phyloP scores from a whole-genome alignment of 257 asterid genomes.

The Ilex aquifolium region DNA sequence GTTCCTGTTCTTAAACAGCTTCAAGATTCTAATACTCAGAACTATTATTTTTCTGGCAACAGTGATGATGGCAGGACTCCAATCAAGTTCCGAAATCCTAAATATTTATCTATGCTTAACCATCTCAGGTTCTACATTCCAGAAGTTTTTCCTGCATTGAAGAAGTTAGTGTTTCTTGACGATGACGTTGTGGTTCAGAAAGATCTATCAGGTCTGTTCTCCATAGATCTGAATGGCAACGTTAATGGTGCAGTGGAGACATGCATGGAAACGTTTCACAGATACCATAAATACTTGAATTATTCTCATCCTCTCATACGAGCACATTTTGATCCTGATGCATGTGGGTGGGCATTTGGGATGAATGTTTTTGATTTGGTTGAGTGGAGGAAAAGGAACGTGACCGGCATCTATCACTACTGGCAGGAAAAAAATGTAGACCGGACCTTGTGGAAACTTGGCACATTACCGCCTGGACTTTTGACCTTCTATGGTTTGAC shows the following conservation, averaged over 20 bases:
- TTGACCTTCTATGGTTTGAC: conserved; percentile 59
- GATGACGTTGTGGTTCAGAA: conserved; percentile 64
- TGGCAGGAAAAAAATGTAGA: conserved; percentile 46
- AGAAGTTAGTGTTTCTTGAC: conserved; percentile 53
- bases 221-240: background rate
- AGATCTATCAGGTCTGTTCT: conserved; percentile 22
- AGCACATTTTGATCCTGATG: conserved; percentile 1
- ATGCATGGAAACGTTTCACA: background rate
- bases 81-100: conserved; percentile 62
- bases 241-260: background rate
- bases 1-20: conserved; percentile 69
- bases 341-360: conserved; percentile 1
- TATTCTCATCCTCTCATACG: background rate
- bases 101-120: conserved; percentile 60
- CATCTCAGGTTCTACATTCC: conserved; percentile 67
- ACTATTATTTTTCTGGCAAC: conserved; percentile 56
- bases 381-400: background rate
- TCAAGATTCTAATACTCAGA: conserved; percentile 57
- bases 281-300: background rate
- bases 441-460: conserved; percentile 60
- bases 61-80: conserved; percentile 49
- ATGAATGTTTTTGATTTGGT: conserved; percentile 1
- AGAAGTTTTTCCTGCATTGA: conserved; percentile 48
- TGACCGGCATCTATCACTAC: background rate
- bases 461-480: conserved; percentile 62